Base-by-base conservation (phyloP, 345 rosid species). In the Arabis hirsuta region DNA sequence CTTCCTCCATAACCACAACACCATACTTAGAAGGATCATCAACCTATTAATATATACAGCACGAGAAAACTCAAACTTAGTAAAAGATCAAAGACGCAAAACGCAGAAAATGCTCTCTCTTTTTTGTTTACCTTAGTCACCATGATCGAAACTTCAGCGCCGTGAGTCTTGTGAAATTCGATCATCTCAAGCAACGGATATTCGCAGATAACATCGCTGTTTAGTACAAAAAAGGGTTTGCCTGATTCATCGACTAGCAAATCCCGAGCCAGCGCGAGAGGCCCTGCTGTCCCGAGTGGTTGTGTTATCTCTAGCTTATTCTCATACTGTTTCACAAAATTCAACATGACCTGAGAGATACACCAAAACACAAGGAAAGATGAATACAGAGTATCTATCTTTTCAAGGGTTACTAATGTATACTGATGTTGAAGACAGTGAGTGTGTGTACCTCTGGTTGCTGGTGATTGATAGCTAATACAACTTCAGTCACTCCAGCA, bases 271-370 rank as follows among this genome's bases (percentile, higher is more conserved):
- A 92, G 34, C 2, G 98, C 97, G 60, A 92, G 86, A 74, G 97
- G 98, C 68, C 98, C 97, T 69, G 98, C 98, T 59, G 98, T 92
- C 55, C 98, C 96, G 1, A 90, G 84, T 0, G 96, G 96, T 81
- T 90, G 96, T 9, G 96, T 92, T 43, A 92, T 90, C 27, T 87
- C 93, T 9, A 92, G 85, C 78, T 92, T 90, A 39, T 86, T 68
- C 84, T 92, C 98, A 66, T 83, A 92, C n/a, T 87, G 89, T 72
- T 90, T 87, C 82, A 92, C 57, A 78, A 92, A 92, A 67, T 83
- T 84, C 81, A 92, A 61, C 98, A 92, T 92, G 1, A 61, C 67
- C 74, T 60, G 42, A 60, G 3, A 45, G 27, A 45, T 1, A 36
- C 1, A 5, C 5, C 8, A 32, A 41, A n/a, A 59, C 14, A 45